Base-by-base conservation (phyloP, 2,329 filamentous ascomycete genomes). In the Pseudocercospora vitis region DNA sequence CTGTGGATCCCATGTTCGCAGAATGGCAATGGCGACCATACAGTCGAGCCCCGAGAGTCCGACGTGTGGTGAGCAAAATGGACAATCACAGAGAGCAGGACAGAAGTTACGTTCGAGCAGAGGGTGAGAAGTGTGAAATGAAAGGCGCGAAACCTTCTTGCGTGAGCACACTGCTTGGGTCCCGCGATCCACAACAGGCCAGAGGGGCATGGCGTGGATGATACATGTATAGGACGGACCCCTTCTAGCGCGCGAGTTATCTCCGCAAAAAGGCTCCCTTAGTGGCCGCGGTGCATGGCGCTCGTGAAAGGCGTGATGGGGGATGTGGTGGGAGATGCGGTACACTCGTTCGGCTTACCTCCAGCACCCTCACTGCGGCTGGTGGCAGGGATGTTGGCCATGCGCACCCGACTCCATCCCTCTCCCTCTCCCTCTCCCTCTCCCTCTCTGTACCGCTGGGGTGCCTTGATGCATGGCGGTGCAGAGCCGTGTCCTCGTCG, bases 1-100 rank as follows among this genome's bases (percentile, higher is more conserved):
- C 45, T 33, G 63, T 54, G 23, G 59, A 64, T 26, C 54, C 59
- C 63, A 65, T 65, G 44, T 26, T 44, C 31, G 48, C 40, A 21
- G 16, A 29, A 26, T 11, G 12, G 35, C 45, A 48, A 26, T 35
- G n/a, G n/a, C n/a, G 45, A 48, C 48, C 45, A 39, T 50, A 31
- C 21, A 16, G 26, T 44, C 12, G 21, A 40, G 33, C 47, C 44
- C 48, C 48, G 48, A 35, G 16, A 37, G 44, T 16, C 31, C 50
- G 45, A 50, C 29, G 42, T 16, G 49, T 14, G 49, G 46, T 31
- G 45, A 39, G 45, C 48, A 53, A 42, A 37, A 32, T 42, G 45
- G 52, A 45, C 33, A 50, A 39, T 53, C 29, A 44, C 32, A 48
- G 16, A 24, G 40, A 16, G 32, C 21, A 42, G 50, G 50, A 50